Conservation (phyloP, 2,329 filamentous ascomycete genomes). For the Calycina marina region DNA sequence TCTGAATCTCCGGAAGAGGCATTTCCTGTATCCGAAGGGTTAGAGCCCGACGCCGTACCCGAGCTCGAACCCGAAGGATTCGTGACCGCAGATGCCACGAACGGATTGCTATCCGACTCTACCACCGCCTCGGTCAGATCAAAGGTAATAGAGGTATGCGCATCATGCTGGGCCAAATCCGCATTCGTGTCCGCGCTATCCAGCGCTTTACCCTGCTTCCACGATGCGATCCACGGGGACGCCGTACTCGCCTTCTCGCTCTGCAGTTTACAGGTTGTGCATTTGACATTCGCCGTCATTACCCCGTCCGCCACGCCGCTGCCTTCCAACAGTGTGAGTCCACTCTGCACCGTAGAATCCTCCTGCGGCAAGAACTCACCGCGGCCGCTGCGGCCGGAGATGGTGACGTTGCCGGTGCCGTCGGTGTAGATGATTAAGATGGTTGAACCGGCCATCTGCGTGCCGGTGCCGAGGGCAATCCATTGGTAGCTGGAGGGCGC, state of each 20-base stretch:
- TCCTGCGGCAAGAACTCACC: slow-evolving; percentile 30
- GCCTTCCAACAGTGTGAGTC: slow-evolving; percentile 33
- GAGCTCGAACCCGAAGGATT: background rate
- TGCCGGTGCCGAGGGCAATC: slow-evolving; percentile 42
- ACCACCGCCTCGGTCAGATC: slow-evolving; percentile 16
- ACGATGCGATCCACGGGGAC: slow-evolving; percentile 19
- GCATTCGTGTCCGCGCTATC: slow-evolving; percentile 8
- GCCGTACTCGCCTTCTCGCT: slow-evolving; percentile 8
- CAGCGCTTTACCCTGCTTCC: slow-evolving; percentile 14
- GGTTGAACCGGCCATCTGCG: slow-evolving; percentile 36
- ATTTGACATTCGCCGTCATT: slow-evolving; percentile 42
- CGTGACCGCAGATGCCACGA: slow-evolving; percentile 5
- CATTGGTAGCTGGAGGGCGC: slow-evolving; percentile 38
- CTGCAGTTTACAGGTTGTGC: slow-evolving; percentile 21
- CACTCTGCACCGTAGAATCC: slow-evolving; percentile 26
- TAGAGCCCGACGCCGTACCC: slow-evolving; percentile 3
- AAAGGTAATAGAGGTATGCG: slow-evolving; percentile 9
- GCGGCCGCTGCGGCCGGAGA: slow-evolving; percentile 34
- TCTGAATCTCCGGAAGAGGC: background rate
- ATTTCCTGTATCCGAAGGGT: slow-evolving; percentile 1
- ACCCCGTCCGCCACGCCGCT: slow-evolving; percentile 35
- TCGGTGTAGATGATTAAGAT: slow-evolving; percentile 45
- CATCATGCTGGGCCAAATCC: slow-evolving; percentile 12
- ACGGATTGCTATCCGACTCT: slow-evolving; percentile 15
- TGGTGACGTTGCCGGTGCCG: slow-evolving; percentile 34